These are phyloP conservation scores for Tanacetum coccineum DNA, from an alignment of 129 eudicot species.

Conservation along the genomic window DNA sequence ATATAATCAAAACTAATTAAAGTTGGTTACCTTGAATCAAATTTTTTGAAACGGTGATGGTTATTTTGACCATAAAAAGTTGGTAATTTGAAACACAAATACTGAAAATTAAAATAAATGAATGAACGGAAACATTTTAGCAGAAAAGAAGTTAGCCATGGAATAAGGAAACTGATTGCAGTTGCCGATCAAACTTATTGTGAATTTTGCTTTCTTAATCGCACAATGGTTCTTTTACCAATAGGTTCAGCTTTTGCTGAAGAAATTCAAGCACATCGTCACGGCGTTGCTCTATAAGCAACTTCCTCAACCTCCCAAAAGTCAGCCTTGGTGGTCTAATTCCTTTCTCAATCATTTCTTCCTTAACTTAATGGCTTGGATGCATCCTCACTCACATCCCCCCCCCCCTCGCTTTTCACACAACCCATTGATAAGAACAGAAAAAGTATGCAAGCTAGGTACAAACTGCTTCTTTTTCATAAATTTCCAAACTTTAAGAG, in stretches of 20 bases:
- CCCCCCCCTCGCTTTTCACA: constrained; percentile 67
- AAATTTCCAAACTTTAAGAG: constrained; percentile 71
- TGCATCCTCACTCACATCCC: too few species aligned
- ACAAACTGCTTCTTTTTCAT: constrained; percentile 79
- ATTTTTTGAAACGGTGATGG: too few species aligned
- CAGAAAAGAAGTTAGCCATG: constrained; percentile 1
- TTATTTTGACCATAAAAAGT: too few species aligned
- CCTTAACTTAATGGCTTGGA: constrained; percentile 82
- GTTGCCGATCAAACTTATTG: too few species aligned
- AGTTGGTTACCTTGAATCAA: too few species aligned
- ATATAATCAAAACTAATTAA: too few species aligned
- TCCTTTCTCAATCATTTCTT: constrained; percentile 95
- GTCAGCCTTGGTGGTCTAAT: constrained; percentile 75
- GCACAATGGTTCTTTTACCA: too few species aligned
- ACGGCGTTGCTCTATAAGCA: constrained; percentile 77
- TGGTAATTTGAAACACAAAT: background rate
- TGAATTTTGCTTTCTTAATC: too few species aligned
- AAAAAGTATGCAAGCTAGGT: constrained; percentile 88
- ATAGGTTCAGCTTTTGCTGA: too few species aligned
- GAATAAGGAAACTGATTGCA: background rate
- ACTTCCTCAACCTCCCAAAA: constrained; percentile 62
- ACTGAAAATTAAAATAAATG: background rate
- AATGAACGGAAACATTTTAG: background rate
- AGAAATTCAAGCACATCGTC: constrained; percentile 79
- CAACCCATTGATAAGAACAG: constrained; percentile 67